Evolutionary conservation across 2,329 filamentous ascomycete species (phyloP).

Genomic region (Pseudogymnoascus sp.): DNA sequence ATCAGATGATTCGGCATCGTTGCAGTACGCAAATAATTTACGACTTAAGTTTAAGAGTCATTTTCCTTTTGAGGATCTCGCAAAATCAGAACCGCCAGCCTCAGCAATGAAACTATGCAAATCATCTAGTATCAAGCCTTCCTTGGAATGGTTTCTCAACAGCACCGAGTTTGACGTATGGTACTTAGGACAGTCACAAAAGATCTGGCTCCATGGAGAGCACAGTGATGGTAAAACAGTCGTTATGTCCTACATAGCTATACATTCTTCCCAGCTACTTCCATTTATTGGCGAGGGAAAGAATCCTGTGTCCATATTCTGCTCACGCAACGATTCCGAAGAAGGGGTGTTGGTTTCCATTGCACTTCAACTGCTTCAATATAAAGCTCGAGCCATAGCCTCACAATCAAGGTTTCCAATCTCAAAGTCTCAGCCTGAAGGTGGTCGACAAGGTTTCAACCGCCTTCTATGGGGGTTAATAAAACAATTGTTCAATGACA

Average conservation of each 20-base stretch:
- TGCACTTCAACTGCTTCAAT: background rate
- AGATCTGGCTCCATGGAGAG: background rate
- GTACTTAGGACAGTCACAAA: background rate
- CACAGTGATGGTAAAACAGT: background rate
- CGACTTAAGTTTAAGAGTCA: background rate
- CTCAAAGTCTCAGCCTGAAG: background rate
- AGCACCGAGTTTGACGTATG: background rate
- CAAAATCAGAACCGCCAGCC: background rate
- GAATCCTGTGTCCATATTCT: background rate
- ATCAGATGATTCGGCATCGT: background rate
- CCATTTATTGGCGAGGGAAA: too few species aligned
- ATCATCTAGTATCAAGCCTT: background rate
- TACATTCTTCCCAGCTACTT: background rate
- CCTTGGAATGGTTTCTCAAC: background rate
- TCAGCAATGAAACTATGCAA: background rate
- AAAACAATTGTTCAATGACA: background rate
- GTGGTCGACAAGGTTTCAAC: background rate
- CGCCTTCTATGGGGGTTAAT: background rate
- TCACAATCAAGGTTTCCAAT: background rate
- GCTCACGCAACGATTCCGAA: background rate
- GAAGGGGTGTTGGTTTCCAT: background rate
- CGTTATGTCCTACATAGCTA: background rate
- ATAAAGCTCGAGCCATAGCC: background rate
- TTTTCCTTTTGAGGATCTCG: background rate
- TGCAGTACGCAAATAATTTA: background rate